Percentiles rank a stretch among this genome's conserved stretches.
Evolutionary conservation across 202 grass and related monocot genomes (phyloP).

Genomic region (Eragrostis tef): DNA sequence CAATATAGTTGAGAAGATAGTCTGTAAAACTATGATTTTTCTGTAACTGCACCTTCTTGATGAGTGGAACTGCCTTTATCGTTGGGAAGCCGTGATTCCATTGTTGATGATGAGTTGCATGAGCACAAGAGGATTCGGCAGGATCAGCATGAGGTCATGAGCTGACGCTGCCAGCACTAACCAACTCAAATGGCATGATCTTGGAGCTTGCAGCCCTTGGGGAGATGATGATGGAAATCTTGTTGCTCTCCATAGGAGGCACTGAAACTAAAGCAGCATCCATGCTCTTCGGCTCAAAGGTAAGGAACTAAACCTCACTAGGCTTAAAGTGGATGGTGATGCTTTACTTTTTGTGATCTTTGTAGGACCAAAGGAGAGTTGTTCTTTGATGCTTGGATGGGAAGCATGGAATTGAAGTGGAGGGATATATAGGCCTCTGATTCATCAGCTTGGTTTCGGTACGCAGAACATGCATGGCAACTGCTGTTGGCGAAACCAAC

Average conservation of each 20-base stretch:
- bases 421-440: too few species aligned
- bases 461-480: too few species aligned
- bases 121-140: neutral
- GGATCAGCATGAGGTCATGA: neutral
- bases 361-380: neutral
- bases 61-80: neutral
- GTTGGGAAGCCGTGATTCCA: conserved; percentile 17
- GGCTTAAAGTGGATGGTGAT: neutral
- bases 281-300: neutral
- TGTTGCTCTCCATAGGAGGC: conserved; percentile 44
- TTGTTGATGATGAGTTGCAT: neutral
- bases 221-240: conserved; percentile 35
- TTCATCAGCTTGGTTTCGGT: too few species aligned
- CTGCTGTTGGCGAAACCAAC: too few species aligned
- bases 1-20: neutral
- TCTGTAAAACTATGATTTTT: neutral
- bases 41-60: conserved; percentile 3
- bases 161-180: neutral
- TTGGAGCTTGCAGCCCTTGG: conserved; percentile 43
- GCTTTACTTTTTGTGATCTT: conserved; percentile 1
- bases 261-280: neutral
- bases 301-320: neutral
- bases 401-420: too few species aligned
- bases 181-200: conserved; percentile 33
- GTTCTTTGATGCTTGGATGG: conserved; percentile 9